A percentile compares a stretch with the other conserved stretches of the same genome.
Conservation (phyloP, 2,329 filamentous ascomycete genomes). For the Lachnellula cervina region DNA sequence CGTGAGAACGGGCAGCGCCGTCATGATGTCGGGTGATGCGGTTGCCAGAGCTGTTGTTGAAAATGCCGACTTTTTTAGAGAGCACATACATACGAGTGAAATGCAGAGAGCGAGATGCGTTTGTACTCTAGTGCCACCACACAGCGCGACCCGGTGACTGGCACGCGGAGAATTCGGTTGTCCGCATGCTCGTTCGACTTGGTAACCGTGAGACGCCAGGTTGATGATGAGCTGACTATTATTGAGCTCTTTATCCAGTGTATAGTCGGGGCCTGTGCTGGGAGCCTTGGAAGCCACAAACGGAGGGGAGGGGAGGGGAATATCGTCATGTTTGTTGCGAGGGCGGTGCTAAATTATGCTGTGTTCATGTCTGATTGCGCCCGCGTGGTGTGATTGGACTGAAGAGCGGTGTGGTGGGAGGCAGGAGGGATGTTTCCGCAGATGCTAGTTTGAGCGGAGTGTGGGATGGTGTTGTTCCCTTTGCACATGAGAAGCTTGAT, state of each 20-base stretch:
- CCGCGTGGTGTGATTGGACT: conserved; percentile 11
- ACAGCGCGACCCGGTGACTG: conserved; percentile 14
- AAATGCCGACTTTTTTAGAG: no score
- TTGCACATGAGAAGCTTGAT: not conserved
- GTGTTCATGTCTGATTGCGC: not conserved
- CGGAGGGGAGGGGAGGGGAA: conserved; percentile 9
- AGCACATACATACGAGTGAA: no score
- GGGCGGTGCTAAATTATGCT: not conserved
- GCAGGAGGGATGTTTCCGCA: conserved; percentile 7
- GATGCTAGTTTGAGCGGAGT: conserved; percentile 4
- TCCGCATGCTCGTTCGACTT: conserved; percentile 16
- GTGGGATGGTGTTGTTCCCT: conserved; percentile 7
- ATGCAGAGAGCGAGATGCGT: not conserved
- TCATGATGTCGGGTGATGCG: no score
- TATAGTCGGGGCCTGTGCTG: conserved; percentile 6
- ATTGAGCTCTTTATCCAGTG: conserved; percentile 13
- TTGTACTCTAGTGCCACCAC: conserved; percentile 6
- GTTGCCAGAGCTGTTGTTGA: no score
- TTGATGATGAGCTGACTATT: conserved; percentile 14
- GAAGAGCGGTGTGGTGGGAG: conserved; percentile 16
- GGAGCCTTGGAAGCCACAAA: conserved; percentile 13
- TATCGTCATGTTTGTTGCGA: conserved; percentile 12
- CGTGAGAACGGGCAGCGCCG: no score
- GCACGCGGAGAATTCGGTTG: conserved; percentile 22
- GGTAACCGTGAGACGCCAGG: conserved; percentile 13